Base-by-base conservation (phyloP, 2,329 filamentous ascomycete species). In the Microsporum audouinii region DNA sequence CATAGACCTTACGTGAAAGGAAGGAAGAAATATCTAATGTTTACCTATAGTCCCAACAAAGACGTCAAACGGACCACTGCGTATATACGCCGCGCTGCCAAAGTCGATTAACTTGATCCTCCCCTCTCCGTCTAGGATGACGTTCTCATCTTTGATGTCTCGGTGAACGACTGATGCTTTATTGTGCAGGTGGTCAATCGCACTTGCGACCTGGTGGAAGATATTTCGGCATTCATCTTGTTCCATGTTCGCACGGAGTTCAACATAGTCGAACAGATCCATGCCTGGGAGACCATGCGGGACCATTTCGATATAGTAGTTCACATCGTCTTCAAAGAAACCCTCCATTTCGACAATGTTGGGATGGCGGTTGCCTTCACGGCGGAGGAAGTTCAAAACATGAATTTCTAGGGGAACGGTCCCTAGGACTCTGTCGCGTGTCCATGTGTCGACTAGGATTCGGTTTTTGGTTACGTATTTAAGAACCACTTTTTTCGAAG, bases 201-300 rank as follows among this genome's bases (percentile, higher is more conserved):
- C 94, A 69, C 86, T 83, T 7, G 89, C 91, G 8, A 97, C 92
- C 74, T 99, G 94, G 31, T 88, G 84, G 73, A 99, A 99, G 63
- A 99, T 99, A 75, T 89, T 95, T 59, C 90, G 84, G 71, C 91
- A 95, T 72, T 99, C 94, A 5, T 83, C 80, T 76, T 99, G 94
- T 59, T 95, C 90, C 94, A 99, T 99, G 69, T 92, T 96, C 53
- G 91, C 86, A 31, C 92, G 87, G 60, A 99, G 82, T 74, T 99
- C 94, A 66, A 99, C 99, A 73, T 99, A 99, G 75, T 99, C 94
- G 70, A 99, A 99, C 1, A 99, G 81, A 73, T 99, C 94, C 91
- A 99, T 97, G 10, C 94, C 94, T 0, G 94, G 94, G 41, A 96
- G 79, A 0, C 94, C 94, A 69, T 97, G 94, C 0, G 94, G 94